phyloP scores from a whole-genome alignment of 257 asterid species.

The Handroanthus guayacan region DNA sequence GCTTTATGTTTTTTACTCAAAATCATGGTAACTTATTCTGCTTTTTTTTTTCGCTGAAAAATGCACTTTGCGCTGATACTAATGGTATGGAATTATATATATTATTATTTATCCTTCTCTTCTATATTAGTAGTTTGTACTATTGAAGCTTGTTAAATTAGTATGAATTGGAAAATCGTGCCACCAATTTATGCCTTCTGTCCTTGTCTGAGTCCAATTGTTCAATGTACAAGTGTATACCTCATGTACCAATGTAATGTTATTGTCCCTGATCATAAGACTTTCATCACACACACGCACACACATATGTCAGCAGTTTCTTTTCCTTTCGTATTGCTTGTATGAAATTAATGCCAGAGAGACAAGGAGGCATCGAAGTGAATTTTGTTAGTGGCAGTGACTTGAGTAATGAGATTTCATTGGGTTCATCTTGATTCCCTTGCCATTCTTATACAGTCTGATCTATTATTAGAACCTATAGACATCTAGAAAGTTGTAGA shows the following conservation, averaged over 20 bases:
- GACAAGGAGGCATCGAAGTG: neutral
- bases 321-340: neutral
- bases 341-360: neutral
- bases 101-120: neutral
- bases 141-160: conserved; percentile 12
- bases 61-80: neutral
- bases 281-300: neutral
- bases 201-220: neutral
- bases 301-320: neutral
- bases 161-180: neutral
- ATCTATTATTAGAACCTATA: neutral
- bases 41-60: neutral
- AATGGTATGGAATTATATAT: neutral
- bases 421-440: neutral
- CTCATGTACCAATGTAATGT: conserved; percentile 14
- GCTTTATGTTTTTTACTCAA: conserved; percentile 8
- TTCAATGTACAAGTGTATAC: neutral
- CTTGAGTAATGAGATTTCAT: neutral
- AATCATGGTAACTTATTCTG: neutral
- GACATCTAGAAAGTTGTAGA: neutral
- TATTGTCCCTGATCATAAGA: neutral
- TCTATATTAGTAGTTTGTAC: neutral
- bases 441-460: neutral
- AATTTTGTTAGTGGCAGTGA: conserved; percentile 1
- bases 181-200: neutral